Base-by-base conservation (phyloP, 768 basidiomycete genomes). In the Lentinula edodes region DNA sequence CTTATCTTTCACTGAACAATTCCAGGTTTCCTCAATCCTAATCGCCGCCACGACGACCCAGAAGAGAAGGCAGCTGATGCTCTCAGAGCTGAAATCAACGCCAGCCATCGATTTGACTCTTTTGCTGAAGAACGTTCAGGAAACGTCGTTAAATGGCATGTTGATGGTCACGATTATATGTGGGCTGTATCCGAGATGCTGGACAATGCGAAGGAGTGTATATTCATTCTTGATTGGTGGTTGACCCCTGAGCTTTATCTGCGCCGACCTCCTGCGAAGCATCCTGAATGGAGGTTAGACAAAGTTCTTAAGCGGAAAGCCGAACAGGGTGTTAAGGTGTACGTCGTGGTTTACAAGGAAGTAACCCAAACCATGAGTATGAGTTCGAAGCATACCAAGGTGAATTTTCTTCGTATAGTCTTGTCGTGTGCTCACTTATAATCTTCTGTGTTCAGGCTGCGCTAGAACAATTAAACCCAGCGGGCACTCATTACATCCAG, bases 81-180 rank as follows among this genome's bases (percentile, higher is more conserved):
- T 65, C 76, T 91, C 65, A 80, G 94, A 23, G 82, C 83, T 1
- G 79, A 85, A 70, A 97, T 98, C 69, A 85, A 87, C 60, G 81
- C 82, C 0, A 73, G 78, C 12, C 97, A 99, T 75, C 84, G 95
- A 34, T 98, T 93, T 73, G 69, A 83, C 23, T 91, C 89, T 65
- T 99, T 98, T 72, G 94, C 95, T 0, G 76, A 73, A 6, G 79
- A 90, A 71, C 78, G 94, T 39, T 67, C 76, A 3, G 78, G 83
- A 10, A 95, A 95, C 70, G 76, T 79, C 38, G 87, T 90, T 48
- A 98, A 97, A 75, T 98, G 92, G 91, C 93, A 95, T 70, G 82
- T 96, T 52, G 95, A 96, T 67, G 96, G 96, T 0, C 93, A 97
- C 61, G 95, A 98, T 75, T 98, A 96, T 72, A 91, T 98, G 83